These are phyloP conservation scores for Ogataea philodendri DNA, from an alignment of 805 yeast genomes.

Conservation along the genomic window DNA sequence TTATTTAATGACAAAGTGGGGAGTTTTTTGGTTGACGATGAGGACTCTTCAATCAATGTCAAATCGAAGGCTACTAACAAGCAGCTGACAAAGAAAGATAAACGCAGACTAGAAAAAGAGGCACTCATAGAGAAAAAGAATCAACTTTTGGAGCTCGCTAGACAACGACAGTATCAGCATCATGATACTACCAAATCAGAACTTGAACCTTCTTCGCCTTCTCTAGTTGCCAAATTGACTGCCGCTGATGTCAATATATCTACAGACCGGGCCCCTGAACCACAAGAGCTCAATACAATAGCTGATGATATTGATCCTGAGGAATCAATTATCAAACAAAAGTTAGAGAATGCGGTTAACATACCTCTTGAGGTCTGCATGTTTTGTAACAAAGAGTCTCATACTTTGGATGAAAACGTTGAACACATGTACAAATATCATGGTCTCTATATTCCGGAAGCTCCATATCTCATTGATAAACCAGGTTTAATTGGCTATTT, in stretches of 20 bases:
- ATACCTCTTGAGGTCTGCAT: slow-evolving; percentile 50
- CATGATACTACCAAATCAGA: too few species aligned
- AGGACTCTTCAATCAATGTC: slow-evolving; percentile 25
- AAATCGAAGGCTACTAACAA: slow-evolving; percentile 24
- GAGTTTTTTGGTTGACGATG: slow-evolving; percentile 18
- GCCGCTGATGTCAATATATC: slow-evolving; percentile 10
- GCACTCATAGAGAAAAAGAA: slow-evolving; percentile 47
- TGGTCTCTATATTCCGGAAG: slow-evolving; percentile 88
- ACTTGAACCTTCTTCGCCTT: too few species aligned
- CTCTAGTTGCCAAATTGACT: slow-evolving; percentile 24
- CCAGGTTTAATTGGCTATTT: slow-evolving; percentile 73
- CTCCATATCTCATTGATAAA: slow-evolving; percentile 60
- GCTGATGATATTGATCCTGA: slow-evolving; percentile 33
- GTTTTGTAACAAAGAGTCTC: slow-evolving; percentile 43
- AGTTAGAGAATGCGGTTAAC: slow-evolving; percentile 44
- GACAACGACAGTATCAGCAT: slow-evolving; percentile 40
- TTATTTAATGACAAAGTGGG: slow-evolving; percentile 32
- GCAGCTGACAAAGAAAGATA: slow-evolving; percentile 47
- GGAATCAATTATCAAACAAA: slow-evolving; percentile 39
- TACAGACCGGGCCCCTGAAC: too few species aligned
- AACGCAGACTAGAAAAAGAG: slow-evolving; percentile 49
- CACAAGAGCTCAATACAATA: slow-evolving; percentile 18
- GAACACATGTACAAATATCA: slow-evolving; percentile 76
- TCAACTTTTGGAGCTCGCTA: slow-evolving; percentile 47
- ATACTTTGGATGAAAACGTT: slow-evolving; percentile 43